phyloP scores from a whole-genome alignment of 371 early-diverging fungal species.

The Funneliformis caledonium region DNA sequence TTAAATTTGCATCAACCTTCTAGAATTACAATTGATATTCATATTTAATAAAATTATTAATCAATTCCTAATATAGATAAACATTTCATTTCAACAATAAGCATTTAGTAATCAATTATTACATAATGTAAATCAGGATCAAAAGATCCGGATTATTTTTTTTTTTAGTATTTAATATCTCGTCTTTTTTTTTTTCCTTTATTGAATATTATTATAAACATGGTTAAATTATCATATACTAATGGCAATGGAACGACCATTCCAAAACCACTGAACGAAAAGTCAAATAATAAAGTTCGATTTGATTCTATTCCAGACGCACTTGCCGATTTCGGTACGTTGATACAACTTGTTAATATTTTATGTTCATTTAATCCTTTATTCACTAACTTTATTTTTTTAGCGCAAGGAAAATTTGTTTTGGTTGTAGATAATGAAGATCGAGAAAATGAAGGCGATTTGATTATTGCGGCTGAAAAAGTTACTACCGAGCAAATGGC shows the following conservation, averaged over 20 bases:
- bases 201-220: not conserved
- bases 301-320: conserved; percentile 82
- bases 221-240: not conserved
- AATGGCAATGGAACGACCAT: not conserved
- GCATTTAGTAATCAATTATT: no score
- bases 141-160: no score
- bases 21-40: no score
- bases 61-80: no score
- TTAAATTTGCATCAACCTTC: no score
- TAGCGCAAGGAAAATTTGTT: conserved; percentile 81
- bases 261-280: not conserved
- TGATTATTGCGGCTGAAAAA: conserved; percentile 92
- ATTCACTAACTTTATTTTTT: conserved; percentile 27
- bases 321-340: conserved; percentile 74
- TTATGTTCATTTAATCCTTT: not conserved
- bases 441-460: conserved; percentile 97
- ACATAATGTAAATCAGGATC: no score
- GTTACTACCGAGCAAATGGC: conserved; percentile 91
- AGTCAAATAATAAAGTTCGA: conserved; percentile 32
- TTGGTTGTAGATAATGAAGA: conserved; percentile 96
- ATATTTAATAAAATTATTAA: no score
- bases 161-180: no score
- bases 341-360: not conserved
- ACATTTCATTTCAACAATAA: no score
- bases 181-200: not conserved